Evolutionary conservation across 495 filamentous ascomycete species (phyloP).

Genomic region (Daldinia caldariorum): DNA sequence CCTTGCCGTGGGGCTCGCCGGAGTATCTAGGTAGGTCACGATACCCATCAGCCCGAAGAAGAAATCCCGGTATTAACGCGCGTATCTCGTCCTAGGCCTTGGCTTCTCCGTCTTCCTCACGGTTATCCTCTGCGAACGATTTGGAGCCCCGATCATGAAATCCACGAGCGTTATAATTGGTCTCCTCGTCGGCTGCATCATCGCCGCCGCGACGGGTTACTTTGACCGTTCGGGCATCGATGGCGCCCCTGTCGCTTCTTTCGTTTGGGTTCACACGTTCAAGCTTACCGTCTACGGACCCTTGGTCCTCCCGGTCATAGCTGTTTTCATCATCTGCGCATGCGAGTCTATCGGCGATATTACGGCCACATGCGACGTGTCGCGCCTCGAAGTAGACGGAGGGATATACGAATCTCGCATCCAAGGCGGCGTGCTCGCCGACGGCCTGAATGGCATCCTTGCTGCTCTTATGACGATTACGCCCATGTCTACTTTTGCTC

Average conservation of each 20-base stretch:
- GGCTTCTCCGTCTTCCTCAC: slow-evolving; percentile 92
- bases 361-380: slow-evolving; percentile 82
- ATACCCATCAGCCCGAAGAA: background rate
- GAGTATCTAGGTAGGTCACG: slow-evolving; percentile 72
- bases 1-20: slow-evolving; percentile 86
- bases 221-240: slow-evolving; percentile 78
- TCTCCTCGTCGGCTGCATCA: slow-evolving; percentile 85
- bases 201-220: slow-evolving; percentile 85
- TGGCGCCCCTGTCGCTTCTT: slow-evolving; percentile 75
- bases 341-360: slow-evolving; percentile 91
- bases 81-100: slow-evolving; percentile 56
- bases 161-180: slow-evolving; percentile 80
- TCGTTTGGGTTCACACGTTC: slow-evolving; percentile 94
- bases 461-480: slow-evolving; percentile 86
- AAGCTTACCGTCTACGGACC: slow-evolving; percentile 82
- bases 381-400: slow-evolving; percentile 82
- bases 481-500: slow-evolving; percentile 78
- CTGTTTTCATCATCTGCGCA: slow-evolving; percentile 86
- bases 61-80: slow-evolving; percentile 13
- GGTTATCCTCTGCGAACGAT: slow-evolving; percentile 85
- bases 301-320: slow-evolving; percentile 82
- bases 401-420: slow-evolving; percentile 85
- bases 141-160: slow-evolving; percentile 77
- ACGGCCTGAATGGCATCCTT: slow-evolving; percentile 83
- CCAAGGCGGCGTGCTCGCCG: slow-evolving; percentile 86